Base-by-base conservation (phyloP, 2,329 filamentous ascomycete species). In the Claviceps spartinae region DNA sequence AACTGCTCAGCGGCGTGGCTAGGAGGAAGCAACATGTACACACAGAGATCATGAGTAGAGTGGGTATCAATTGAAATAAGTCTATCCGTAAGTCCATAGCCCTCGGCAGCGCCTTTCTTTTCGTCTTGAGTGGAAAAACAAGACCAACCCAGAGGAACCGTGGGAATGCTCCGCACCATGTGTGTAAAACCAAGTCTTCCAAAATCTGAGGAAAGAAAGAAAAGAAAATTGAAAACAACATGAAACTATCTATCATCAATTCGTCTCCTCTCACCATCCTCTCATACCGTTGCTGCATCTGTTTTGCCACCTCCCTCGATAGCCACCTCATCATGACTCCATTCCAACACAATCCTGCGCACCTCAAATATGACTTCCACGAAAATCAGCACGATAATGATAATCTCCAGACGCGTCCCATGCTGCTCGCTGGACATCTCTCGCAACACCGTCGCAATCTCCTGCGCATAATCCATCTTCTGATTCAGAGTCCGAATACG, bases 401-500 rank as follows among this genome's bases (percentile, higher is more conserved):
- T 94, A 85, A 88, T 91, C 70, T 97, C 93, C 11, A 98, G 74
- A 52, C 88, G 77, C 34, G 90, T 81, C 16, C 88, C 86, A 63
- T 97, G 89, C 65, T 88, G 88, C 72, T 97, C 90, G 63, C 86
- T 94, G 52, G 94, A 76, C 64, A 90, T 83, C 66, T 96, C 88
- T 53, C 93, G 77, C 55, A 97, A 70, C 16, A 97, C 90, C 50
- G 77, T 87, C 6, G 93, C 89, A 65, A 96, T 96, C 67, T 97
- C 91, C 62, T 93, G 87, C 1, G 91, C 93, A 65, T 98, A 97
- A 63, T 95, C 91, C 80, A 98, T 94, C 72, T 95, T 95, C 70
- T 95, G 88, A 66, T 98, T 98, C 59, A 97, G 70, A 18, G 88
- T 83, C 61, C 86, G 87, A 69, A 97, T 97, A 49, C 93, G 79